Evolutionary conservation across 2,329 filamentous ascomycete species (phyloP).

Genomic region (Colletotrichum viniferum): DNA sequence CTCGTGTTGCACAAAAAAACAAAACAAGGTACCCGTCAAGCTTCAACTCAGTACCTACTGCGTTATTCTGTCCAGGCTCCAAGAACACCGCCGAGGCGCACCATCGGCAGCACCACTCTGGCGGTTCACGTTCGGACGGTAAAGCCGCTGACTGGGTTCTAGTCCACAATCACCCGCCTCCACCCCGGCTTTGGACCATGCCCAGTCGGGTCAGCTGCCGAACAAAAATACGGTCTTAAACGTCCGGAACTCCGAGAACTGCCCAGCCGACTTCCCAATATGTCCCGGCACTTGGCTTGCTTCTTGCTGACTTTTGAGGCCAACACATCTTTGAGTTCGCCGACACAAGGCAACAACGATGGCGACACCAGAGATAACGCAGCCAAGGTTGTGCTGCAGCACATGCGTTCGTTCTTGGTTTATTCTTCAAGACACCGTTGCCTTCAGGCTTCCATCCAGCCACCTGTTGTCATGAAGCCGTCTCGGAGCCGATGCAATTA

Average conservation of each 20-base stretch:
- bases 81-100: background rate
- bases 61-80: background rate
- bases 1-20: background rate
- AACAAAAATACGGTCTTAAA: background rate
- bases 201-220: slow-evolving; percentile 1
- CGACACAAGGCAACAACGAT: background rate
- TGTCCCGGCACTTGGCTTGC: background rate
- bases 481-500: background rate
- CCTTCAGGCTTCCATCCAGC: background rate
- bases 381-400: background rate
- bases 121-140: background rate
- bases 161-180: slow-evolving; percentile 7
- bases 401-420: background rate
- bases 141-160: background rate
- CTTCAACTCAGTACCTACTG: background rate
- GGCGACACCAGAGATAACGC: background rate
- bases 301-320: background rate
- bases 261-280: background rate
- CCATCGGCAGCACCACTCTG: background rate
- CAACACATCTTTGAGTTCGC: background rate
- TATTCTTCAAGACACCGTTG: background rate
- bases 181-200: background rate
- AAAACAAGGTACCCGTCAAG: background rate
- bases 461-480: background rate
- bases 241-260: background rate